These are phyloP conservation scores for Podospora bellae-mahoneyi DNA, from an alignment of 495 filamentous ascomycete species.

Conservation along the genomic window DNA sequence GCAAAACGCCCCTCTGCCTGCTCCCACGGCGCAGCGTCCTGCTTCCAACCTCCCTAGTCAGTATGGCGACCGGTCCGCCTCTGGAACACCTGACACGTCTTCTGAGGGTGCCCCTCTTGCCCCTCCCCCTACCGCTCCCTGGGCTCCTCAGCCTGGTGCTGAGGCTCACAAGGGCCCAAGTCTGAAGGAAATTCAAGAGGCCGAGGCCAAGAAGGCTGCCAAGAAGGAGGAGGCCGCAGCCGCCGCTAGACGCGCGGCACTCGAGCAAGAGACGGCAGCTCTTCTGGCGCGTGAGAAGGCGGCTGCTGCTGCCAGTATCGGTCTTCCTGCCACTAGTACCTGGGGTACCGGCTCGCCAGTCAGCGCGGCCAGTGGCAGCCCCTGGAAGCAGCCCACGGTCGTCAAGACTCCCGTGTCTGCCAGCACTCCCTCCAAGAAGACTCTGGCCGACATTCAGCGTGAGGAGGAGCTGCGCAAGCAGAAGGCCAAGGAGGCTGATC, in stretches of 20 bases:
- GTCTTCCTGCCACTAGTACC: slow-evolving; percentile 81
- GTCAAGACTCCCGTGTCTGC: slow-evolving; percentile 41
- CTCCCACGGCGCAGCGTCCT: slow-evolving; percentile 80
- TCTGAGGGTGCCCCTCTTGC: slow-evolving; percentile 39
- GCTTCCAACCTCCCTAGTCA: slow-evolving; percentile 79
- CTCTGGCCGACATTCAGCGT: slow-evolving; percentile 90
- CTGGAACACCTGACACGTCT: slow-evolving; percentile 62
- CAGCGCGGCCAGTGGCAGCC: slow-evolving; percentile 48
- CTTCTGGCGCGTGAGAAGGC: slow-evolving; percentile 57
- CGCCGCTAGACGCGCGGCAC: slow-evolving; percentile 68
- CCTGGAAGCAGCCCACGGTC: slow-evolving; percentile 58
- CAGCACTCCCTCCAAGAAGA: slow-evolving; percentile 67
- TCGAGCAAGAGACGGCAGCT: slow-evolving; percentile 70
- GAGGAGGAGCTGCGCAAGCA: slow-evolving; percentile 92
- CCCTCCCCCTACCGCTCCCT: slow-evolving; percentile 75
- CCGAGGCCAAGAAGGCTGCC: slow-evolving; percentile 90
- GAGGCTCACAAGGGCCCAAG: slow-evolving; percentile 84
- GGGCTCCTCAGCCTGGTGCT: slow-evolving; percentile 75
- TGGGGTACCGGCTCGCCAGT: slow-evolving; percentile 79
- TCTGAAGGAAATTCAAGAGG: slow-evolving; percentile 94
- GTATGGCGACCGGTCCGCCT: slow-evolving; percentile 66
- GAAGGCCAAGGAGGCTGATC: slow-evolving; percentile 54
- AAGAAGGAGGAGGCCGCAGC: slow-evolving; percentile 81
- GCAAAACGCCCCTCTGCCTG: slow-evolving; percentile 73
- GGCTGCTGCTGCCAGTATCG: slow-evolving; percentile 59